These are phyloP conservation scores for Fragilariopsis cylindrus DNA, from an alignment of 108 stramenopile species.

Conservation along the genomic window DNA sequence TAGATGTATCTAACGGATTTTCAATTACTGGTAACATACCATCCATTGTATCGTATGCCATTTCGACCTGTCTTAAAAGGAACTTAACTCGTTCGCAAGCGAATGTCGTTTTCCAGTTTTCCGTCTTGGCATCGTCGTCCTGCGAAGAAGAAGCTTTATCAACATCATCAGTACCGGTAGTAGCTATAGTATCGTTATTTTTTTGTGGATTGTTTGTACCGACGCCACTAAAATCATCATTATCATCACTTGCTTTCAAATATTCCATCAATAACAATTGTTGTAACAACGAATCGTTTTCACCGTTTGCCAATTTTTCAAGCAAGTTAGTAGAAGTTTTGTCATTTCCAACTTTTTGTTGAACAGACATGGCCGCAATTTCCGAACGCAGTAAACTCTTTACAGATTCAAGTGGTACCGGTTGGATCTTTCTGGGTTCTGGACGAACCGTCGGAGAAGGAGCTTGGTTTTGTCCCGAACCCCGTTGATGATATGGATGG, in stretches of 20 bases:
- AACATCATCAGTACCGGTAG: background rate
- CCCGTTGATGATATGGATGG: conserved; percentile 30
- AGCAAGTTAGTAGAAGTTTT: conserved; percentile 6
- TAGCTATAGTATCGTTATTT: background rate
- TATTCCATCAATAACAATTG: conserved; percentile 51
- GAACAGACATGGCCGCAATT: conserved; percentile 3
- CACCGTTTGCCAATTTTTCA: conserved; percentile 39
- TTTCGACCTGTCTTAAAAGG: conserved; percentile 38
- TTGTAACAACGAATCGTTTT: conserved; percentile 51
- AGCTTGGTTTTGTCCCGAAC: conserved; percentile 6
- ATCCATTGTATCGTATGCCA: conserved; percentile 42
- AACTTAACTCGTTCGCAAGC: conserved; percentile 33
- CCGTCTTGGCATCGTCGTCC: conserved; percentile 18
- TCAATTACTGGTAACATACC: conserved; percentile 29
- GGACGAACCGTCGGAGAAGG: conserved; percentile 16
- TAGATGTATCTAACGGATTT: conserved; percentile 3
- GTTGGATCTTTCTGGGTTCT: conserved; percentile 34
- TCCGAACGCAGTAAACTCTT: conserved; percentile 31
- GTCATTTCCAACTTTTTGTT: background rate
- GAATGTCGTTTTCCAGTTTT: conserved; percentile 30
- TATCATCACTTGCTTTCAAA: conserved; percentile 11
- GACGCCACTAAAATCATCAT: background rate
- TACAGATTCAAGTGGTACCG: conserved; percentile 30
- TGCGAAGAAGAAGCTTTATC: background rate
- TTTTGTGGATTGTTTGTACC: no score